A percentile compares a stretch with the other conserved stretches of the same genome.
phyloP scores from a whole-genome alignment of 495 filamentous ascomycete genomes.

The Trichoderma orchidacearum region DNA sequence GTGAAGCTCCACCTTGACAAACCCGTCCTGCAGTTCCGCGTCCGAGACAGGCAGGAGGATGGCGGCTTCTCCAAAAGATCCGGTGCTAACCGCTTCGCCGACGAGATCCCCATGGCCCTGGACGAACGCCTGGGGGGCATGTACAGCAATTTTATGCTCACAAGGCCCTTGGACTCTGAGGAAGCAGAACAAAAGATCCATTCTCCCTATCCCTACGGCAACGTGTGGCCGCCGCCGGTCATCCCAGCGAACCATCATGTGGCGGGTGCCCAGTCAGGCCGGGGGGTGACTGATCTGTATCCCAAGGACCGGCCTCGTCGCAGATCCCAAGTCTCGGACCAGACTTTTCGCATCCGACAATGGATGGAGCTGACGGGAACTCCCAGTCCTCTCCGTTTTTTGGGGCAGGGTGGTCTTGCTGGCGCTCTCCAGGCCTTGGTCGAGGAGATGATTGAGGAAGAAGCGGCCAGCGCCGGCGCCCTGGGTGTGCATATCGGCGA shows the following conservation, averaged over 20 bases:
- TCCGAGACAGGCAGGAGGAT: not conserved
- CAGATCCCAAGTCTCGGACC: conserved; percentile 41
- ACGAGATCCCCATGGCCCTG: conserved; percentile 40
- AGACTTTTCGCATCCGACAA: conserved; percentile 56
- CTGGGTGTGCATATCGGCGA: conserved; percentile 39
- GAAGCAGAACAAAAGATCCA: conserved; percentile 5
- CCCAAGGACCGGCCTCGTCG: conserved; percentile 23
- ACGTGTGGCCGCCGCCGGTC: conserved; percentile 60
- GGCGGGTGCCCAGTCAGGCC: conserved; percentile 8
- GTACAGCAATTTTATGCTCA: conserved; percentile 28
- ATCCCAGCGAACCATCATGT: conserved; percentile 51
- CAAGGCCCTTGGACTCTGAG: conserved; percentile 22
- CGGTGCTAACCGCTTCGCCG: conserved; percentile 14
- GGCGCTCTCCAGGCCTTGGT: conserved; percentile 1
- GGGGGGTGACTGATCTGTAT: conserved; percentile 18
- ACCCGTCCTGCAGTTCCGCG: conserved; percentile 50
- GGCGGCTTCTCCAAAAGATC: conserved; percentile 5
- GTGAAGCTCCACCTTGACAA: conserved; percentile 59
- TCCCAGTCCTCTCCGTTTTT: not conserved
- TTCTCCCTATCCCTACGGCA: conserved; percentile 25
- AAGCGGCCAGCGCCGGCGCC: conserved; percentile 1
- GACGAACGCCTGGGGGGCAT: conserved; percentile 21
- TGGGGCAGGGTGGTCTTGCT: not conserved
- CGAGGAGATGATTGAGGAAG: not conserved
- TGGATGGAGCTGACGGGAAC: conserved; percentile 41